phyloP scores from a whole-genome alignment of 176 grass and related monocot species.

The Avena sativa region DNA sequence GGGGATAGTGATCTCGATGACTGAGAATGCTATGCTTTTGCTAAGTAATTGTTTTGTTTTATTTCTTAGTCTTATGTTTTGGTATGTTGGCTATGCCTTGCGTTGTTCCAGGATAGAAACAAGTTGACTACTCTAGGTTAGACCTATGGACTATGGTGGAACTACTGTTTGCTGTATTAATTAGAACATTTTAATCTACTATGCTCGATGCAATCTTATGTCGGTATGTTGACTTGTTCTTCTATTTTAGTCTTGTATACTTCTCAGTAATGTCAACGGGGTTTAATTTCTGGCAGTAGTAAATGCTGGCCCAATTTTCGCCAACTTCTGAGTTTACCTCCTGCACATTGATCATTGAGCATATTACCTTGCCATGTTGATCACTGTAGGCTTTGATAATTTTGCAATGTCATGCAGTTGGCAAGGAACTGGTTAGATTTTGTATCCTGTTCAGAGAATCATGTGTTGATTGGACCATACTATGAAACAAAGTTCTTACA shows the following conservation, averaged over 20 bases:
- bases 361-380: not conserved
- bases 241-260: not conserved
- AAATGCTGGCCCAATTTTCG: not conserved
- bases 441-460: too few species aligned
- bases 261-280: not conserved
- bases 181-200: not conserved
- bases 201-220: not conserved
- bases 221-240: not conserved
- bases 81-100: not conserved
- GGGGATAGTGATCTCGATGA: not conserved
- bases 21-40: not conserved
- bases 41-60: not conserved
- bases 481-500: too few species aligned
- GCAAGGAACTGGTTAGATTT: too few species aligned
- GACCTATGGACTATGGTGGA: not conserved
- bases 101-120: too few species aligned
- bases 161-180: not conserved
- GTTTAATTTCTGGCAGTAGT: not conserved
- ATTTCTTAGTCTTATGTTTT: not conserved
- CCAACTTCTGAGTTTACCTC: not conserved
- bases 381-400: not conserved
- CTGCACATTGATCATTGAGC: not conserved
- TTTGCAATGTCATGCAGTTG: too few species aligned
- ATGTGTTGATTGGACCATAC: too few species aligned
- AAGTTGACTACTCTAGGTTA: too few species aligned